Percentiles rank a stretch among this genome's conserved stretches.
These are phyloP conservation scores for Imleria badia DNA, from an alignment of 768 basidiomycete species.

Conservation along the genomic window DNA sequence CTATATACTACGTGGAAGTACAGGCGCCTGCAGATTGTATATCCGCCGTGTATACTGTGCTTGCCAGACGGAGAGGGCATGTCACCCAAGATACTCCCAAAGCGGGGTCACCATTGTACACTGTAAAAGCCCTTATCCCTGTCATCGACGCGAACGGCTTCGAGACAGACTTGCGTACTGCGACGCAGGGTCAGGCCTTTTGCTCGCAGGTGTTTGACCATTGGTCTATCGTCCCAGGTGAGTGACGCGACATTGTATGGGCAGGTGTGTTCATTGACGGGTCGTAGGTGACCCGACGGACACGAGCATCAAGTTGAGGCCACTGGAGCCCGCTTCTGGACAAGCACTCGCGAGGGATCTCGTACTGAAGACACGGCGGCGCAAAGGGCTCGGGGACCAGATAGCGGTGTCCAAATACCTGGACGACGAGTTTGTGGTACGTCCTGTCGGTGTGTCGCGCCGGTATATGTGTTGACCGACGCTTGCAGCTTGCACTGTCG, in stretches of 20 bases:
- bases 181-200: constrained; percentile 99
- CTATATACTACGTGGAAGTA: constrained; percentile 99
- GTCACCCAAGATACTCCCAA: constrained; percentile 98
- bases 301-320: constrained; percentile 93
- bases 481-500: constrained; percentile 79
- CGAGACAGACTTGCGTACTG: constrained; percentile 95
- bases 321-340: constrained; percentile 95
- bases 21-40: constrained; percentile 99
- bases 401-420: constrained; percentile 97
- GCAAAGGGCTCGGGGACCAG: constrained; percentile 96
- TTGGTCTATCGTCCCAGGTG: constrained; percentile 98
- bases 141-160: constrained; percentile 99
- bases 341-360: constrained; percentile 93
- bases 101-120: constrained; percentile 96
- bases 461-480: constrained; percentile 7
- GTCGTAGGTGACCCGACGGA: constrained; percentile 91
- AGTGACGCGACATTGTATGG: constrained; percentile 24
- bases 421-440: constrained; percentile 93
- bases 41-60: constrained; percentile 96
- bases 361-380: constrained; percentile 91
- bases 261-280: neutral
- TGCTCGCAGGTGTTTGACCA: constrained; percentile 97
- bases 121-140: constrained; percentile 96
- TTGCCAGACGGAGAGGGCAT: constrained; percentile 98
- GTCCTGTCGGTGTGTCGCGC: constrained; percentile 29